Conservation (phyloP, 1,284 basidiomycete genomes). For the Trametes polyzona region DNA sequence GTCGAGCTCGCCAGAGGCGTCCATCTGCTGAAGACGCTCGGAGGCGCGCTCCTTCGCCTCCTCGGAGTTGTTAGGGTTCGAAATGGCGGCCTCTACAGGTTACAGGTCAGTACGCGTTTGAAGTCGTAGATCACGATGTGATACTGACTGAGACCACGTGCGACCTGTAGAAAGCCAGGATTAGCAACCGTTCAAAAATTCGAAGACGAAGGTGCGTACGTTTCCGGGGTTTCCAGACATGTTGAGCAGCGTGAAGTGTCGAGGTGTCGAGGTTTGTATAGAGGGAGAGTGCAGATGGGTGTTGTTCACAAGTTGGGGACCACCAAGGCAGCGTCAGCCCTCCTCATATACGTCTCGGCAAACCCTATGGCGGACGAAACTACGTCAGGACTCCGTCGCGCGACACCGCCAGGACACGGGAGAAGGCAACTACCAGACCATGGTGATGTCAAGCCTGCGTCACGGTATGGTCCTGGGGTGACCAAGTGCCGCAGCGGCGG, state of each 20-base stretch:
- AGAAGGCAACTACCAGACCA: too few species aligned
- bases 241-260: background rate
- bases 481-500: too few species aligned
- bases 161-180: slow-evolving; percentile 18
- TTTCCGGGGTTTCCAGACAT: slow-evolving; percentile 19
- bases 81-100: slow-evolving; percentile 45
- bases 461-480: too few species aligned
- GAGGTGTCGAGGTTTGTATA: background rate
- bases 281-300: background rate
- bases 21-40: slow-evolving; percentile 46
- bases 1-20: slow-evolving; percentile 24
- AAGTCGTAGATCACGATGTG: slow-evolving; percentile 25
- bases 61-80: slow-evolving; percentile 51
- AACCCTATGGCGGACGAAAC: too few species aligned
- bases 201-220: slow-evolving; percentile 10
- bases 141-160: slow-evolving; percentile 26
- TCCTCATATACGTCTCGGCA: too few species aligned
- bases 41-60: slow-evolving; percentile 53
- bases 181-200: background rate
- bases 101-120: too few species aligned
- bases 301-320: background rate
- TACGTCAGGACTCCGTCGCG: too few species aligned
- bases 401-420: too few species aligned
- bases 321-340: too few species aligned
- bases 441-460: too few species aligned